Evolutionary conservation across 352 stramenopile genomes (phyloP).

Genomic region (Globisporangium cystogenes): DNA sequence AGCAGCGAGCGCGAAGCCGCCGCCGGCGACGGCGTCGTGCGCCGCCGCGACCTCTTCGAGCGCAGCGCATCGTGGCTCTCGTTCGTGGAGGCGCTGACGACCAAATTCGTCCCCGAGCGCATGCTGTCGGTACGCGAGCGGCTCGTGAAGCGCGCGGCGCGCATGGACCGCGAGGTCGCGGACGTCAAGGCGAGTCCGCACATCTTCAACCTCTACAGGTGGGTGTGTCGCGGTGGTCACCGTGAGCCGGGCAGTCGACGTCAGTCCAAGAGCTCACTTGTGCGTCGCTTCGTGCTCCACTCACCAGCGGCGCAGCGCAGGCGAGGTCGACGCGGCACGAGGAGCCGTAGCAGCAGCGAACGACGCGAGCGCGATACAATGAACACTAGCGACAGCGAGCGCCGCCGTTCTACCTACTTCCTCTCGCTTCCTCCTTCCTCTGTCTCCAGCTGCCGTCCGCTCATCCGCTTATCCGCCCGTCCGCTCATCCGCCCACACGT

Average conservation of each 20-base stretch:
- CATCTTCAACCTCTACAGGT: conserved; percentile 68
- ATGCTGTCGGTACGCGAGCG: conserved; percentile 63
- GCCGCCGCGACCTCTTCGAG: conserved; percentile 29
- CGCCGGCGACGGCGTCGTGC: conserved; percentile 13
- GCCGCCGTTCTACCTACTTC: neutral
- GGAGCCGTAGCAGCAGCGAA: neutral
- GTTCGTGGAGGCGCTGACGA: conserved; percentile 52
- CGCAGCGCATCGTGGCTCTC: conserved; percentile 39
- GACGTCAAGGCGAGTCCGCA: conserved; percentile 55
- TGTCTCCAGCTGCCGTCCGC: neutral
- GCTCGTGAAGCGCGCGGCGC: conserved; percentile 35
- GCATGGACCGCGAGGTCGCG: conserved; percentile 42
- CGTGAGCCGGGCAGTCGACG: too few species aligned
- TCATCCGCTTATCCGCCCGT: neutral
- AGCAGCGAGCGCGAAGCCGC: conserved; percentile 8
- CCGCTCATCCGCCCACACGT: too few species aligned
- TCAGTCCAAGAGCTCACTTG: too few species aligned
- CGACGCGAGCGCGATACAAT: neutral
- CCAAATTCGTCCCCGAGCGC: conserved; percentile 65
- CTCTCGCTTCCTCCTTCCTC: conserved; percentile 2
- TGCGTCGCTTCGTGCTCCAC: too few species aligned
- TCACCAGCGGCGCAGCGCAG: neutral
- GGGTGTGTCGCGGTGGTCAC: too few species aligned
- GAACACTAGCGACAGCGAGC: conserved; percentile 3
- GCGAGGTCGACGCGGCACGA: neutral